Evolutionary conservation across 73 alveolate genomes (phyloP), one percentile per base, ranked within the genome.

Genomic region (Chromera velia): DNA sequence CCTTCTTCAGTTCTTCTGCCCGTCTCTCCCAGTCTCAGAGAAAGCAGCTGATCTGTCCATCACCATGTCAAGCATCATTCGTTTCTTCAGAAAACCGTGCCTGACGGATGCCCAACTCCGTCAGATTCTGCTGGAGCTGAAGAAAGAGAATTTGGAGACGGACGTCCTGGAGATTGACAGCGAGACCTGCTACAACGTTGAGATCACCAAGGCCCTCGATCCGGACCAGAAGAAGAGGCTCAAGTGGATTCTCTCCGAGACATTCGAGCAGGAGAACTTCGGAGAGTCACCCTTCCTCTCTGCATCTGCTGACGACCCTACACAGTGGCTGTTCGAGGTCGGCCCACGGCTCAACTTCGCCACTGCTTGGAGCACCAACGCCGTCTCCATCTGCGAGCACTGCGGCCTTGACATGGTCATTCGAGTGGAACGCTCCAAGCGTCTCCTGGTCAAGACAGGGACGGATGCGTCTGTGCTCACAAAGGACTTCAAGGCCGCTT

Each of bases 341-440:
- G 86, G 80, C 55, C 86, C 86, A 0, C 67, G 86, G 30, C 80
- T 66, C 68, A 76, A 68, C 66, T 80, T 80, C 74, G 48, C 80
- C 45, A 48, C 68, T 45, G 86, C 86, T 19, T 80, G 86, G 86
- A 70, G 80, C 67, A 69, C 86, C 70, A 80, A 80, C 24, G 86
- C 86, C 0, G 86, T 80, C 62, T 68, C 86, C 75, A 80, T 80
- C n/a, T 80, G 86, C 80, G 73, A 80, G 68, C 48, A 74, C 70
- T 66, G 69, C 31, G 78, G 79, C 33, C 45, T 80, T 66, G 46
- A 31, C 65, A 80, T 70, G 74, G 70, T 80, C 27, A 18, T 1
- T n/a, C 34, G 72, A 0, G 6, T 64, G 9, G 34, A 30, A 34
- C 34, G 27, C 30, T 27, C 40, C 34, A 26, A 0, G 0, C 49